Conservation (phyloP, 2,329 filamentous ascomycete species). For the Trichoderma atroviride region DNA sequence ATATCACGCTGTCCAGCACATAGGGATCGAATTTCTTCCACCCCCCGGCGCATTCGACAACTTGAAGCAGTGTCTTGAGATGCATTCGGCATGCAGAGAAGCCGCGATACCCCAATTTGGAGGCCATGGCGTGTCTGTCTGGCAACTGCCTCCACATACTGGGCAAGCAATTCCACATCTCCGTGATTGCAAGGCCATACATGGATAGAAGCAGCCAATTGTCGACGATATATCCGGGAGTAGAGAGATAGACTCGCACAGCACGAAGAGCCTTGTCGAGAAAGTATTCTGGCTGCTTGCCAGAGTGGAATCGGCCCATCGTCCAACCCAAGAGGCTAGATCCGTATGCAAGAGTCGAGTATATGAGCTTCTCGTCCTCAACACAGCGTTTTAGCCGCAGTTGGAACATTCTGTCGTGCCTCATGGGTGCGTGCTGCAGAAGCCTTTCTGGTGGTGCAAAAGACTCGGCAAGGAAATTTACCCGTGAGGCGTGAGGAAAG, state of each 20-base stretch:
- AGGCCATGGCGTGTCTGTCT: neutral
- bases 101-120: neutral
- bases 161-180: slow-evolving; percentile 1
- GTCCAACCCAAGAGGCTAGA: slow-evolving; percentile 5
- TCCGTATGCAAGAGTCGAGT: slow-evolving; percentile 11
- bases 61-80: neutral
- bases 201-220: slow-evolving; percentile 4
- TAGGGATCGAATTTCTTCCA: neutral
- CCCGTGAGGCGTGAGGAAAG: slow-evolving; percentile 9
- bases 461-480: slow-evolving; percentile 9
- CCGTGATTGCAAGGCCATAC: neutral
- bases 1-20: neutral
- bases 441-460: slow-evolving; percentile 1
- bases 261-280: slow-evolving; percentile 7
- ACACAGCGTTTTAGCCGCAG: neutral
- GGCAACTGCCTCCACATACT: neutral
- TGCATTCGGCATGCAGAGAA: slow-evolving; percentile 4
- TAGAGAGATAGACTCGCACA: neutral
- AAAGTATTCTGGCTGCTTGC: neutral
- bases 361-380: slow-evolving; percentile 9
- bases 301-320: neutral
- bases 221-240: neutral
- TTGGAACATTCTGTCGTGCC: slow-evolving; percentile 8
- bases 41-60: neutral
- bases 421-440: neutral